Conservation (phyloP, 129 eudicot species). For the Smallanthus sonchifolius region DNA sequence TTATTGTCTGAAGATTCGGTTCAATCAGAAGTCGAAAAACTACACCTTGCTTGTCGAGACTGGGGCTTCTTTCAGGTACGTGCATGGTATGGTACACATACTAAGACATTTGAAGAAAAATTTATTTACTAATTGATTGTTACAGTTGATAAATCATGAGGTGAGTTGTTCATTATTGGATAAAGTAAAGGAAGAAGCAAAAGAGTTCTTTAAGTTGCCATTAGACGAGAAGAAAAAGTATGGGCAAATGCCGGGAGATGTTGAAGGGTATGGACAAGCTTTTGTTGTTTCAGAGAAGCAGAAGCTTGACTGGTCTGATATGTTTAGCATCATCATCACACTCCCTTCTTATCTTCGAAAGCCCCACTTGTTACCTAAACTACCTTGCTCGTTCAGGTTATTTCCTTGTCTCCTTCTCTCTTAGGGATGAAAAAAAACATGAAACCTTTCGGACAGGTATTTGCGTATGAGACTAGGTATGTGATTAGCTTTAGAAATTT, state of each 20-base stretch:
- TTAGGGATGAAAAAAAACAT: too few relatives aligned
- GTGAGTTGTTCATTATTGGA: constrained; percentile 17
- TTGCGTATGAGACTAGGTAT: too few relatives aligned
- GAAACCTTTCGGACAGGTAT: too few relatives aligned
- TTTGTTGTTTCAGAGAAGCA: not conserved
- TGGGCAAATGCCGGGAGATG: constrained; percentile 13
- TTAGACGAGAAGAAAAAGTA: constrained; percentile 31
- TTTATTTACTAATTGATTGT: not conserved
- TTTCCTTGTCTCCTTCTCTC: too few relatives aligned
- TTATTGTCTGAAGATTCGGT: not conserved
- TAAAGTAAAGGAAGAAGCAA: constrained; percentile 14
- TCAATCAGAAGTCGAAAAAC: not conserved
- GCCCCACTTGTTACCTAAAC: not conserved
- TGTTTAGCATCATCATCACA: not conserved
- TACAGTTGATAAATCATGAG: constrained; percentile 30
- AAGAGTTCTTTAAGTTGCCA: constrained; percentile 24
- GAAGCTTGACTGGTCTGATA: constrained; percentile 3
- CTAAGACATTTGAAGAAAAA: not conserved
- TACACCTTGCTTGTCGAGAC: constrained; percentile 7
- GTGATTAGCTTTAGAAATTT: too few relatives aligned
- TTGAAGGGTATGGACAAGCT: not conserved
- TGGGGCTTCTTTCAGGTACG: constrained; percentile 13
- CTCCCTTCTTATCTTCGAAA: not conserved
- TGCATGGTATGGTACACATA: not conserved
- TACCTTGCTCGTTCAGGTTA: not conserved